phyloP scores from a whole-genome alignment of 2,329 filamentous ascomycete species.

The Stachybotrys chartarum region DNA sequence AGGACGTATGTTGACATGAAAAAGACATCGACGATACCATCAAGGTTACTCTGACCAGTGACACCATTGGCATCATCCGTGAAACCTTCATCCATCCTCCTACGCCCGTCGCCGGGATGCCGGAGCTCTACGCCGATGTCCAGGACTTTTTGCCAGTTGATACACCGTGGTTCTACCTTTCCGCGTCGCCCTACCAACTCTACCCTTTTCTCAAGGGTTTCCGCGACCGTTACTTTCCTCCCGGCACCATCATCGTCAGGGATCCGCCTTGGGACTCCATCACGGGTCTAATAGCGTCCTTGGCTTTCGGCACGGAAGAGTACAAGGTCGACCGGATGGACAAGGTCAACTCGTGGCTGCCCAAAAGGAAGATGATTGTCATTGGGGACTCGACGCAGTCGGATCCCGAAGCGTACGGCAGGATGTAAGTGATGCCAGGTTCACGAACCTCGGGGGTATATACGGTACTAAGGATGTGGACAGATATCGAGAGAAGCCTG shows the following conservation, averaged over 20 bases:
- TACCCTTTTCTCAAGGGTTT: constrained; percentile 81
- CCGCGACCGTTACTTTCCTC: constrained; percentile 61
- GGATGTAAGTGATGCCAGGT: constrained; percentile 47
- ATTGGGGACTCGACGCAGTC: constrained; percentile 89
- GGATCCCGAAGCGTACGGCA: constrained; percentile 84
- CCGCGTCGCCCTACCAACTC: constrained; percentile 88
- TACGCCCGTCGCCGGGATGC: constrained; percentile 70
- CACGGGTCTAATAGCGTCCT: constrained; percentile 66
- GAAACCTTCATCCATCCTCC: constrained; percentile 78
- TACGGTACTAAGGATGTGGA: constrained; percentile 6
- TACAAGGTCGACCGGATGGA: constrained; percentile 80
- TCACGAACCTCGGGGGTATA: neutral
- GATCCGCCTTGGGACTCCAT: constrained; percentile 84
- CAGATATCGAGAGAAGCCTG: constrained; percentile 56
- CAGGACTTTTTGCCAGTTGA: constrained; percentile 42
- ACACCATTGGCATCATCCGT: constrained; percentile 71
- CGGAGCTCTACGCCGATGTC: constrained; percentile 69
- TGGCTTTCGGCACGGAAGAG: constrained; percentile 73
- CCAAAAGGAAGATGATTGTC: constrained; percentile 69
- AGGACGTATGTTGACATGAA: neutral
- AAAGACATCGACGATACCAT: constrained; percentile 94
- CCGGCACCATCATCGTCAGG: constrained; percentile 75
- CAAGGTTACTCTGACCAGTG: constrained; percentile 78
- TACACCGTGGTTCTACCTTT: constrained; percentile 87
- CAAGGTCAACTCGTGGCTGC: constrained; percentile 74